A percentile compares a stretch with the other conserved stretches of the same genome.
These are phyloP conservation scores for Nakazawaea molendinolei DNA, from an alignment of 805 yeast species.

Conservation along the genomic window DNA sequence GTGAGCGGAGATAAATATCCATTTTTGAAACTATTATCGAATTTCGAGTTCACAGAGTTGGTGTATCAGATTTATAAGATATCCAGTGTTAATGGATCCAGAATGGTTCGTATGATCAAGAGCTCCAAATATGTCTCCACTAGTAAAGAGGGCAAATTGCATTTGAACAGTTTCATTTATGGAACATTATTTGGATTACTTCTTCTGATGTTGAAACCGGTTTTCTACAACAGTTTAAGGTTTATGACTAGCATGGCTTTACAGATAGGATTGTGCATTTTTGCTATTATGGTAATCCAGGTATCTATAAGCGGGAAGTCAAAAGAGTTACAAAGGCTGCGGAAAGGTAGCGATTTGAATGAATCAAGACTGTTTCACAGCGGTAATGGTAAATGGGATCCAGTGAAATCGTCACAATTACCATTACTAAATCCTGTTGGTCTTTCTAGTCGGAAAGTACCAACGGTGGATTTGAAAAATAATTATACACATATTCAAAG, in stretches of 20 bases:
- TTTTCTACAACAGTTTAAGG: constrained; percentile 16
- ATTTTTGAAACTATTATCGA: constrained; percentile 1
- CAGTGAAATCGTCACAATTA: constrained; percentile 2
- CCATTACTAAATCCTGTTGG: constrained; percentile 7
- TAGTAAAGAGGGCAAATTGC: constrained; percentile 18
- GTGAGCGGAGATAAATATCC: not conserved
- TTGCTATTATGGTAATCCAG: constrained; percentile 15
- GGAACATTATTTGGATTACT: constrained; percentile 17
- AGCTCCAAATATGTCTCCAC: constrained; percentile 18
- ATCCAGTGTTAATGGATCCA: not conserved
- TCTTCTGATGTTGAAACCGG: constrained; percentile 19
- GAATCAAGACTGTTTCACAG: too few relatives aligned
- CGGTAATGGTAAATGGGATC: too few relatives aligned
- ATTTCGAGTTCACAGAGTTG: constrained; percentile 3
- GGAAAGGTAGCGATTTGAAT: too few relatives aligned
- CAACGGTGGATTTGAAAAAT: too few relatives aligned
- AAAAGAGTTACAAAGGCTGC: too few relatives aligned
- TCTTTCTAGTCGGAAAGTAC: not conserved
- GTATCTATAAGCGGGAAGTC: constrained; percentile 15
- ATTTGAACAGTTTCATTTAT: constrained; percentile 20
- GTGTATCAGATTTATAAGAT: not conserved
- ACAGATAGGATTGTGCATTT: constrained; percentile 14
- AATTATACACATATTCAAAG: too few relatives aligned
- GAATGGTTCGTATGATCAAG: not conserved
- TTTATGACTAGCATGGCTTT: constrained; percentile 18